Conservation (phyloP, 202 grass and related monocot genomes). For the Carex sylvatica region DNA sequence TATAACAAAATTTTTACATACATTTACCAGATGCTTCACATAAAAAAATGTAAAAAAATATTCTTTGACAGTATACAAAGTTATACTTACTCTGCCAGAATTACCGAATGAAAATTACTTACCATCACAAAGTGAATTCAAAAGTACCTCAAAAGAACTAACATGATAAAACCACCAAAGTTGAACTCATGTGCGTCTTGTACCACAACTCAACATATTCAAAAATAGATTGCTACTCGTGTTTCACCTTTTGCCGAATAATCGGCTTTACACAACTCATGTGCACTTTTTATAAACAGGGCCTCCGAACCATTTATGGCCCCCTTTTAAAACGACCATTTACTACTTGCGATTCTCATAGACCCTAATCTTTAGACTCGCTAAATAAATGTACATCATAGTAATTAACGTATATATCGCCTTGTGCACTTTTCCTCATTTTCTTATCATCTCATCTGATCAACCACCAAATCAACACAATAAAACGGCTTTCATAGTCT, state of each 20-base stretch:
- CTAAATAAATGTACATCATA: not conserved
- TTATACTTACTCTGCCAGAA: not conserved
- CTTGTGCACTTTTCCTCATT: not conserved
- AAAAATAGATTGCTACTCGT: not conserved
- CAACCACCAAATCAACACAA: not conserved
- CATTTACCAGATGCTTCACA: not conserved
- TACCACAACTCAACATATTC: not conserved
- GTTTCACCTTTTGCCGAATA: not conserved
- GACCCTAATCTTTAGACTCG: not conserved
- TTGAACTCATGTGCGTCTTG: not conserved
- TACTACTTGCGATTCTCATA: not conserved
- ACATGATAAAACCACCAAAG: constrained; percentile 16
- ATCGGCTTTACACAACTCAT: not conserved
- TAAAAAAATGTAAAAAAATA: not conserved
- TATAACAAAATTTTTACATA: not conserved
- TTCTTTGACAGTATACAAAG: not conserved
- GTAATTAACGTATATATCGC: not conserved
- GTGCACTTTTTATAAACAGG: not conserved
- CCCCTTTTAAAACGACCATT: not conserved
- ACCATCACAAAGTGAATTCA: constrained; percentile 18
- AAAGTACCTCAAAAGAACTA: constrained; percentile 7
- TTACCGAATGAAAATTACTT: constrained; percentile 12
- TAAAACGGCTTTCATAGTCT: not conserved
- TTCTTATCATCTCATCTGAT: not conserved
- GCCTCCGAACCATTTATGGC: not conserved